Conservation (phyloP, 2,329 filamentous ascomycete genomes). For the Curvularia hawaiiensis region DNA sequence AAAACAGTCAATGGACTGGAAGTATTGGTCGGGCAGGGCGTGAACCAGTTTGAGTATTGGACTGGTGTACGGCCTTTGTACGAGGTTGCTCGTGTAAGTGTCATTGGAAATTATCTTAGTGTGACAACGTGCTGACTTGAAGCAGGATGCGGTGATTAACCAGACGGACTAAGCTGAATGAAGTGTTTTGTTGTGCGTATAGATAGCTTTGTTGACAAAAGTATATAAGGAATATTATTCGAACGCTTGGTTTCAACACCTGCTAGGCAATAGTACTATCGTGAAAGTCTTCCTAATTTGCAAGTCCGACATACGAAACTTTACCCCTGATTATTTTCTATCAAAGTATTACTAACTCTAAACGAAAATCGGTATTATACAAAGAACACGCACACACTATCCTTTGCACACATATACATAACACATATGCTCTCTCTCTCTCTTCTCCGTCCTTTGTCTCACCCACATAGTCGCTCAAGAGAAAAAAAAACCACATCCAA, state of each 20-base stretch:
- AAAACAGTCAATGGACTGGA: conserved; percentile 84
- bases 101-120: no score
- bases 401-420: no score
- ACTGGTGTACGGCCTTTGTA: conserved; percentile 80
- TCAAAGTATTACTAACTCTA: background rate
- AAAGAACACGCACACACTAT: background rate
- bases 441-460: no score
- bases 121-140: conserved; percentile 8
- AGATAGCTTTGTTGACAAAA: background rate
- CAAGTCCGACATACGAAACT: background rate
- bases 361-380: background rate
- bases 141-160: conserved; percentile 26
- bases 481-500: no score
- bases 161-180: conserved; percentile 9
- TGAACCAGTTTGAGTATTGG: conserved; percentile 88
- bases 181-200: background rate
- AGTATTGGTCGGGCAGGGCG: conserved; percentile 82
- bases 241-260: background rate
- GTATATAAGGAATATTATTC: background rate
- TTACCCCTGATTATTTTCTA: background rate
- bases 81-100: conserved; percentile 65
- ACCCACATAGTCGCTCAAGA: no score
- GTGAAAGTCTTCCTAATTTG: background rate
- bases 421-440: no score
- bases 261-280: background rate